Percentiles rank a stretch among this genome's conserved stretches.
Conservation (phyloP, 768 basidiomycete genomes). For the Cystobasidium onofrii region DNA sequence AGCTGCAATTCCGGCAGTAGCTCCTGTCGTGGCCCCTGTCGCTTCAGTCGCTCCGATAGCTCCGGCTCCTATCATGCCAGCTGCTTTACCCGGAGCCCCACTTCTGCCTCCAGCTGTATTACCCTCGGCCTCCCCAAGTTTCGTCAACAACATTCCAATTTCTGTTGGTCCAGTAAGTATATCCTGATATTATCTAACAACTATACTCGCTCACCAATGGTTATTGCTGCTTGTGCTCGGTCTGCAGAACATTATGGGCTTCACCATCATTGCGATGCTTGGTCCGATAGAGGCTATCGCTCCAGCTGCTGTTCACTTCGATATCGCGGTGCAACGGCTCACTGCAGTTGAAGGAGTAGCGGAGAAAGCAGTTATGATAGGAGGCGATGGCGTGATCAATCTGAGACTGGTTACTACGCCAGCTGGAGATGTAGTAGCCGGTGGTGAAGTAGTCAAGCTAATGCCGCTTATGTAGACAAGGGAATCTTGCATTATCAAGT, state of each 20-base stretch:
- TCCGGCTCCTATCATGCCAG: background rate
- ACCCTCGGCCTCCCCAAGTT: background rate
- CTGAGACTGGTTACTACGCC: background rate
- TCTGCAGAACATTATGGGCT: conserved; percentile 17
- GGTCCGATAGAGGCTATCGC: conserved; percentile 14
- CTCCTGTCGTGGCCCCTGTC: background rate
- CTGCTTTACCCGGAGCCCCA: background rate
- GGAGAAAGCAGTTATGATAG: conserved; percentile 1
- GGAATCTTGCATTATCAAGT: background rate
- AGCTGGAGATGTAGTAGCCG: background rate
- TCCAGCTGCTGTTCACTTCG: background rate
- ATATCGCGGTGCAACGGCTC: conserved; percentile 17
- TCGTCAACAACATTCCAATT: conserved; percentile 29
- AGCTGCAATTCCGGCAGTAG: background rate
- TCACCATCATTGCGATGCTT: background rate
- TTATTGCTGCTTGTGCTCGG: background rate
- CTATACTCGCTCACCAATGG: background rate
- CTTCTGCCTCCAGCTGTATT: background rate
- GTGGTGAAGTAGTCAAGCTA: background rate
- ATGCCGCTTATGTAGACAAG: background rate
- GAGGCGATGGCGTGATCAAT: conserved; percentile 18
- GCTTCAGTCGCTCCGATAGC: background rate
- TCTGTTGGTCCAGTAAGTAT: conserved; percentile 21
- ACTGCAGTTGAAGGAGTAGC: conserved; percentile 21
- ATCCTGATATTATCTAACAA: background rate